Evolutionary conservation across 441 rosid genomes (phyloP).

Genomic region (Capsella rubella): DNA sequence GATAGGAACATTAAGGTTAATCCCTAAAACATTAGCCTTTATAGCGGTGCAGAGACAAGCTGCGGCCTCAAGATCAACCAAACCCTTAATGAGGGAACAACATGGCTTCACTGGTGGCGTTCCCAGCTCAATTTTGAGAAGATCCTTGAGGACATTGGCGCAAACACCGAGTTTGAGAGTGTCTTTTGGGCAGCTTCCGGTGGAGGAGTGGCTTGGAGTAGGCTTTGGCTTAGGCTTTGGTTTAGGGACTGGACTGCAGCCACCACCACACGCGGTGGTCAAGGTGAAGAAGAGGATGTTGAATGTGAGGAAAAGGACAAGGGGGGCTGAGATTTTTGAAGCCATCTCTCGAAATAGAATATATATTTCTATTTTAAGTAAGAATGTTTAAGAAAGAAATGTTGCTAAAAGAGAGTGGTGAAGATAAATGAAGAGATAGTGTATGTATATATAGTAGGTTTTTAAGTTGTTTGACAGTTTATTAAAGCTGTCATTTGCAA

Average conservation of each 20-base stretch:
- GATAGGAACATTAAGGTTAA: constrained; percentile 48
- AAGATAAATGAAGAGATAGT: constrained; percentile 13
- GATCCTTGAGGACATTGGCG: constrained; percentile 49
- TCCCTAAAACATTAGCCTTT: constrained; percentile 44
- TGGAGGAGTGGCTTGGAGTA: constrained; percentile 3
- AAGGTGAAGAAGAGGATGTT: constrained; percentile 52
- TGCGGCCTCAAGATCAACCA: constrained; percentile 62
- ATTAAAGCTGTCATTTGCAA: constrained; percentile 4
- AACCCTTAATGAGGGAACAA: constrained; percentile 52
- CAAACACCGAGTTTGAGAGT: constrained; percentile 58
- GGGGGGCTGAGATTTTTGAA: constrained; percentile 40
- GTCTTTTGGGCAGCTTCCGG: constrained; percentile 61
- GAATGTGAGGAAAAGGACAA: constrained; percentile 47
- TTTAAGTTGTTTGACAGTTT: constrained; percentile 6
- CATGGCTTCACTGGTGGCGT: constrained; percentile 51
- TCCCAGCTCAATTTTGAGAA: constrained; percentile 54
- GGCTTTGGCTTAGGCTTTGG: constrained; percentile 23
- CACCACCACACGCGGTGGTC: constrained; percentile 43
- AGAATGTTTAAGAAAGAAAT: constrained; percentile 6
- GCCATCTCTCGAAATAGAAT: constrained; percentile 30
- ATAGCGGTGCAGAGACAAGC: constrained; percentile 57
- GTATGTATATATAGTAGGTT: constrained; percentile 21
- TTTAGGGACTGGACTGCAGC: constrained; percentile 27
- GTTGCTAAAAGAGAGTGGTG: constrained; percentile 25
- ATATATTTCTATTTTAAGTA: background rate